Percentiles rank a stretch among this genome's conserved stretches.
These are phyloP conservation scores for Penicillium desertorum DNA, from an alignment of 495 filamentous ascomycete genomes.

Conservation along the genomic window DNA sequence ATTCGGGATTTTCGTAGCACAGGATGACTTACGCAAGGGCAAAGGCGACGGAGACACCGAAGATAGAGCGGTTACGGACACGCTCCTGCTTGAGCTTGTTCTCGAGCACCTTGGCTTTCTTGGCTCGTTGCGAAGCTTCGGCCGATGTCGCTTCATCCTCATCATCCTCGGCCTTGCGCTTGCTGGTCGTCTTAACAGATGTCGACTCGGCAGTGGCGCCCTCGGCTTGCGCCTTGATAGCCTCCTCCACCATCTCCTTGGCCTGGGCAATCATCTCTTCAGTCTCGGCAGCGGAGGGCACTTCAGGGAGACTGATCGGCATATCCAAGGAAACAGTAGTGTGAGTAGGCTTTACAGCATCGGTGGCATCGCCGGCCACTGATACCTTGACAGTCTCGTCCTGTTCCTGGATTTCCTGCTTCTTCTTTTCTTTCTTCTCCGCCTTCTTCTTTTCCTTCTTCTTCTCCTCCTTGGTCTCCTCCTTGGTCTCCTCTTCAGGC, in stretches of 20 bases:
- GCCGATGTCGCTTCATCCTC: slow-evolving; percentile 56
- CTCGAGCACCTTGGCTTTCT: slow-evolving; percentile 72
- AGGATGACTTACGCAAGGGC: slow-evolving; percentile 77
- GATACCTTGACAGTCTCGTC: slow-evolving; percentile 46
- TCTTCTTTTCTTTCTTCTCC: slow-evolving; percentile 39
- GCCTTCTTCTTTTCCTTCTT: slow-evolving; percentile 35
- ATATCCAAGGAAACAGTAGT: slow-evolving; percentile 81
- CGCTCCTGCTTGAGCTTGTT: slow-evolving; percentile 78
- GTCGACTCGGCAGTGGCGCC: slow-evolving; percentile 35
- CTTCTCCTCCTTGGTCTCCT: slow-evolving; percentile 22
- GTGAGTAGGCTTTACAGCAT: slow-evolving; percentile 63
- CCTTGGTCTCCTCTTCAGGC: slow-evolving; percentile 33
- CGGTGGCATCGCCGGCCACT: slow-evolving; percentile 43
- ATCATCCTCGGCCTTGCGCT: slow-evolving; percentile 81
- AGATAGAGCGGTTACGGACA: slow-evolving; percentile 75
- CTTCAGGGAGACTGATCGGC: slow-evolving; percentile 63
- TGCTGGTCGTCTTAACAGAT: slow-evolving; percentile 53
- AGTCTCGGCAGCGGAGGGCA: slow-evolving; percentile 71
- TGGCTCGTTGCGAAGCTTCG: slow-evolving; percentile 51
- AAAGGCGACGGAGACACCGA: slow-evolving; percentile 81
- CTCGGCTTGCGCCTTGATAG: slow-evolving; percentile 55
- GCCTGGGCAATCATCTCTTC: slow-evolving; percentile 81
- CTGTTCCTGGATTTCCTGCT: slow-evolving; percentile 52
- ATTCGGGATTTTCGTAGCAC: not conserved
- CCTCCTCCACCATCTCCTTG: slow-evolving; percentile 85